These are phyloP conservation scores for Porodaedalea pini DNA, from an alignment of 1,284 basidiomycete species.

Conservation along the genomic window DNA sequence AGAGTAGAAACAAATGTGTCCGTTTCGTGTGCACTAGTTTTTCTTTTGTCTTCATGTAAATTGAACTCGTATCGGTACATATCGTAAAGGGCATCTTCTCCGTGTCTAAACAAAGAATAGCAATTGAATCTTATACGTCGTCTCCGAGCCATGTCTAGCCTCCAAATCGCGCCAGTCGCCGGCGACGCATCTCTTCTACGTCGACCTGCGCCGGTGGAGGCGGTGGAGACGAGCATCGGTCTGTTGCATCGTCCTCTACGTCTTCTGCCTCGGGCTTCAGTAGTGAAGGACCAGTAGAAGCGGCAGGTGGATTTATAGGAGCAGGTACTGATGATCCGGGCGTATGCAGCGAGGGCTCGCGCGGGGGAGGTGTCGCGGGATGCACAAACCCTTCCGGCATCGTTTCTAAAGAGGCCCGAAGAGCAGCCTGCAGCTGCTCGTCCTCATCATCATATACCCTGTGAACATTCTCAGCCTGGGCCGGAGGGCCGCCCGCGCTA, in stretches of 20 bases:
- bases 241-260: conserved; percentile 27
- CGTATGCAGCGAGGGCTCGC: conserved; percentile 14
- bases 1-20: no score
- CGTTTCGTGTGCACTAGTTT: no score
- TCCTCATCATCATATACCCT: conserved; percentile 84
- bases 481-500: neutral
- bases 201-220: conserved; percentile 39
- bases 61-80: no score
- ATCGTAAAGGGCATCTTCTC: no score
- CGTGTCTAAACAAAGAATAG: no score
- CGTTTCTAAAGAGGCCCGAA: conserved; percentile 76
- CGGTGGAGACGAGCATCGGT: conserved; percentile 23
- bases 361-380: conserved; percentile 33
- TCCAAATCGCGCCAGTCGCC: conserved; percentile 76
- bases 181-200: conserved; percentile 74
- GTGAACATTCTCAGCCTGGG: conserved; percentile 25
- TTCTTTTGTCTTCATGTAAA: no score
- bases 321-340: conserved; percentile 25
- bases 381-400: conserved; percentile 53
- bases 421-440: conserved; percentile 77
- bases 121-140: no score
- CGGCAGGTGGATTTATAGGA: conserved; percentile 21
- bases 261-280: conserved; percentile 32
- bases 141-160: no score
- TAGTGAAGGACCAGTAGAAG: conserved; percentile 20